Conservation (phyloP, 164 flowering plant genomes). For the Berberis vulgaris region DNA sequence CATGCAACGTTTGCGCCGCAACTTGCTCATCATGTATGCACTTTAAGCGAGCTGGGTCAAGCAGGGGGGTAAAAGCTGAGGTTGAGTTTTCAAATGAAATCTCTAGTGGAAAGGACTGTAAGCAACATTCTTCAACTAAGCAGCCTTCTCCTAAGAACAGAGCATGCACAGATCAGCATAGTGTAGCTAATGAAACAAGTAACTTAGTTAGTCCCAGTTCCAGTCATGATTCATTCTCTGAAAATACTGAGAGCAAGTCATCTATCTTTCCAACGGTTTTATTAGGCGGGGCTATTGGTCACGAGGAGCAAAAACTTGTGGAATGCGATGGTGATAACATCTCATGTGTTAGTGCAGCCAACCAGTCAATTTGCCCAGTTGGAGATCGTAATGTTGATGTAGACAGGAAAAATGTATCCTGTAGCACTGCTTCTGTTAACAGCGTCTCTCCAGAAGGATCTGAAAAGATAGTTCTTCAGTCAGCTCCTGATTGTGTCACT, state of each 20-base stretch:
- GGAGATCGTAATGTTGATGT: constrained; percentile 10
- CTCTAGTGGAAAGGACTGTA: constrained; percentile 27
- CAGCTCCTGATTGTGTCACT: too few relatives aligned
- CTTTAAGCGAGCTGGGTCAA: constrained; percentile 23
- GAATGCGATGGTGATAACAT: constrained; percentile 36
- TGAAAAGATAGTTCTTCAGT: constrained; percentile 1
- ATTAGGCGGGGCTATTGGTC: constrained; percentile 10
- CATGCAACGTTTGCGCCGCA: constrained; percentile 66
- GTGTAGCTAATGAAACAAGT: constrained; percentile 43
- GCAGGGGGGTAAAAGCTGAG: constrained; percentile 42
- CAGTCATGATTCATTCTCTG: constrained; percentile 45
- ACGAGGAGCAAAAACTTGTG: constrained; percentile 10
- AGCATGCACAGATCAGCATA: constrained; percentile 23
- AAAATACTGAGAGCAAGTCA: constrained; percentile 47
- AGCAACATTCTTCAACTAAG: constrained; percentile 24
- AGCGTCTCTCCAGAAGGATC: constrained; percentile 12
- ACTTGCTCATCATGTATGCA: constrained; percentile 80
- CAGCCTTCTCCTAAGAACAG: constrained; percentile 19
- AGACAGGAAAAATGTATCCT: constrained; percentile 20
- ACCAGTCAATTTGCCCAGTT: constrained; percentile 12
- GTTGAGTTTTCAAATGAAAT: constrained; percentile 46
- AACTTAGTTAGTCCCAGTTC: constrained; percentile 39
- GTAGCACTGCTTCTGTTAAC: constrained; percentile 26
- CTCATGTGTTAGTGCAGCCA: constrained; percentile 42
- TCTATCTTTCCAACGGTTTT: not conserved